phyloP scores from a whole-genome alignment of 2,329 filamentous ascomycete species.

The Tympanopsis confertula region DNA sequence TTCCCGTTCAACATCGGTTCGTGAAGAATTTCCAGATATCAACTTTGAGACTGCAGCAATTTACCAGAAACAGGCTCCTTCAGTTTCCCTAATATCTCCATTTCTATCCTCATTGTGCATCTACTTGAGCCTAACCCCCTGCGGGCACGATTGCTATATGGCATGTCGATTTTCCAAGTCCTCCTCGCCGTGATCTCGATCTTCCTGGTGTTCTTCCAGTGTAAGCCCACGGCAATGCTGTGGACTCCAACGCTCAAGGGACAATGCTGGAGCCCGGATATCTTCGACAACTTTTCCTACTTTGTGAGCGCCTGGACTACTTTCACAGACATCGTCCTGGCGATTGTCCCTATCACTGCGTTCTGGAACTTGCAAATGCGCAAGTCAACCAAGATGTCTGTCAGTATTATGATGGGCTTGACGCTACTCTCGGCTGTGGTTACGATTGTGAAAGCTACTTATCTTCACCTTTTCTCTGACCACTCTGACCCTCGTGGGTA shows the following conservation, averaged over 20 bases:
- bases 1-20: constrained; percentile 9
- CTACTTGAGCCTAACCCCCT: constrained; percentile 2
- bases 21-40: not conserved
- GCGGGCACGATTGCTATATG: constrained; percentile 2
- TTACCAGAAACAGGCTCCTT: no score
- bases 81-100: constrained; percentile 4
- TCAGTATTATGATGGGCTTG: constrained; percentile 4
- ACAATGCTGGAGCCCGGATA: constrained; percentile 1
- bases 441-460: constrained; percentile 4
- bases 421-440: constrained; percentile 4
- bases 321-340: constrained; percentile 4
- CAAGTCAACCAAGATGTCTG: constrained; percentile 2
- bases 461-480: constrained; percentile 1
- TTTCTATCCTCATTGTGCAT: constrained; percentile 1
- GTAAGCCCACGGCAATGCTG: constrained; percentile 2
- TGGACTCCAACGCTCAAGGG: constrained; percentile 4
- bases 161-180: constrained; percentile 1
- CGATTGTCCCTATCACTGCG: constrained; percentile 3
- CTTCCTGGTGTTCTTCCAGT: constrained; percentile 4
- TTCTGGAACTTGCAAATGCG: constrained; percentile 4
- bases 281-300: constrained; percentile 3
- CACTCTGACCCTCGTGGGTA: not conserved
- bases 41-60: no score
- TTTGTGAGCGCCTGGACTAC: constrained; percentile 4
- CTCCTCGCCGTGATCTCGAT: constrained; percentile 2